Evolutionary conservation across 2,329 filamentous ascomycete species (phyloP), one percentile per base, ranked within the genome.

Genomic region (Botrytis pseudocinerea): DNA sequence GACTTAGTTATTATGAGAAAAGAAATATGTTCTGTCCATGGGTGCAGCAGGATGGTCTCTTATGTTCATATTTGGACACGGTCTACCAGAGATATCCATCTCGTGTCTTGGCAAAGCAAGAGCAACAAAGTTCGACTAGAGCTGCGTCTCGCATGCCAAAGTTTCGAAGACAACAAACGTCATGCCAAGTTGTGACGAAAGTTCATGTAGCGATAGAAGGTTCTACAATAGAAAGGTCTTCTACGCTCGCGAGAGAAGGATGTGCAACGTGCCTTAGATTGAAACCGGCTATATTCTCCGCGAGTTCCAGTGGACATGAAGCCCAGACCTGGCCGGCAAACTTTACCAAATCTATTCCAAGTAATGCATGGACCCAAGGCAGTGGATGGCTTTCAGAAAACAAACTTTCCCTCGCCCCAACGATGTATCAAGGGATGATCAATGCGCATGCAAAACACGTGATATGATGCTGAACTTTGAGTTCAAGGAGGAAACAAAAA

Each of bases 21-120:
- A 46, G 25, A 12, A 2, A 42, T 42, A 44, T 10, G 7, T n/a
- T 35, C 51, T 25, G 18, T 69, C 16, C 12, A 12, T 38, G 38
- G 35, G 35, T 46, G 54, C 10, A 42, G 25, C 10, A 42, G 25
- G 9, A 35, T 51, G 42, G 28, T 54, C 42, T 35, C n/a, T 65
- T 65, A 71, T 71, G 64, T 64, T 60, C 35, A 65, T 65, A 71
- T 40, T 61, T n/a, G 44, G 64, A 57, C 4, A 22, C 35, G 28
- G 32, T 42, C n/a, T 44, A 8, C 57, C 20, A n/a, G n/a, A 20
- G 25, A 51, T 71, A 6, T 54, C 5, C 46, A 54, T 18, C 25
- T 22, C 69, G 20, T 25, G n/a, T 18, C 22, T 42, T 64, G 35
- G 60, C 38, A 25, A 44, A 61, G 46, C n/a, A 35, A 35, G 44